Evolutionary conservation across 2,329 filamentous ascomycete species (phyloP).

Genomic region (Cladophialophora immunda): DNA sequence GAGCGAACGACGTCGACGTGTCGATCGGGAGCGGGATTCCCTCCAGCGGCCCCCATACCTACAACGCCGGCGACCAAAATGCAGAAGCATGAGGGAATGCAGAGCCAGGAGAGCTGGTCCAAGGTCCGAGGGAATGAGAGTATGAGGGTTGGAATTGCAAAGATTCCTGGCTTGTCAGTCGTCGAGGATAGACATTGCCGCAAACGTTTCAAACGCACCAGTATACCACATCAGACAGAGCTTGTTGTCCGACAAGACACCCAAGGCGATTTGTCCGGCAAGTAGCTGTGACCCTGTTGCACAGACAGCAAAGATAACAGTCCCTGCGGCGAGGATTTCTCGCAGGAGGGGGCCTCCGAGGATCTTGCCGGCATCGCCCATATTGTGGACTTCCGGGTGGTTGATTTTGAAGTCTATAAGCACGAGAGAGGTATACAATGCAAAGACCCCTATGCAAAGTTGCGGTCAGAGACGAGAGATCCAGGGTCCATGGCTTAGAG

Average conservation of each 20-base stretch:
- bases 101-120: constrained; percentile 59
- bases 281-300: constrained; percentile 61
- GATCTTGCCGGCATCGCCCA: constrained; percentile 64
- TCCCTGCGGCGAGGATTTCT: constrained; percentile 60
- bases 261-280: constrained; percentile 61
- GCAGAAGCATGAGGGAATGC: constrained; percentile 54
- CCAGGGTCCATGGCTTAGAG: not conserved
- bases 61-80: constrained; percentile 62
- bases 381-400: constrained; percentile 65
- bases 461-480: constrained; percentile 8
- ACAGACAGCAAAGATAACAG: constrained; percentile 62
- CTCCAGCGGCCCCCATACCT: constrained; percentile 60
- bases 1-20: constrained; percentile 50
- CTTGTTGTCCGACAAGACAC: constrained; percentile 55
- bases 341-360: constrained; percentile 63
- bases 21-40: constrained; percentile 50
- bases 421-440: constrained; percentile 60
- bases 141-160: constrained; percentile 58
- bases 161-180: constrained; percentile 47
- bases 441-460: constrained; percentile 49
- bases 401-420: constrained; percentile 63
- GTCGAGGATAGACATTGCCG: not conserved
- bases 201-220: constrained; percentile 39
- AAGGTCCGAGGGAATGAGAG: constrained; percentile 61
- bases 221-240: constrained; percentile 62